Evolutionary conservation across 1,284 basidiomycete genomes (phyloP), one percentile per base, ranked within the genome.

Genomic region (Peniophora sp.): DNA sequence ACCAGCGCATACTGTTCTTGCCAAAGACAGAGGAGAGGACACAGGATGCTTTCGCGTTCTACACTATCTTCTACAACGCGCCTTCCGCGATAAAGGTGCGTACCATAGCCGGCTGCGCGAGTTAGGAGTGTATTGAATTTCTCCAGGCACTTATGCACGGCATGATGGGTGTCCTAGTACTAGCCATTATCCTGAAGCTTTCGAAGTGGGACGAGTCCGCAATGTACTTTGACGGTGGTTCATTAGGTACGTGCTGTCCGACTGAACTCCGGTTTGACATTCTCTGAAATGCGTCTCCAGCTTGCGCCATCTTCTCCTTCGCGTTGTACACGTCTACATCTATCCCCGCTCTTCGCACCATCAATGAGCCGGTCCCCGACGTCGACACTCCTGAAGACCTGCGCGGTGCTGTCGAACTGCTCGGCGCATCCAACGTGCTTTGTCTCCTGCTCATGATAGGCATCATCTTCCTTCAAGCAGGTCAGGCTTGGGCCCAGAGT

Each of bases 201-300:
- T 75, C 88, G 67, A 78, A 74, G 56, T 95, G 92, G 90, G 83
- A 84, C 64, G 92, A 95, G 61, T 90, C 86, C 59, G 92, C 92
- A 14, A 79, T 93, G 70, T 92, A 90, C 72, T 96, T 96, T 64
- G 92, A 95, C 66, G 92, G 92, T 36, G 83, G 85, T 24, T 83
- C 81, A 57, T 69, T 94, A 54, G 88, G 91, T 92, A 58, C 60
- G 75, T 54, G 44, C 48, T 45, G 8, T 8, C n/a, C 22, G 17
- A 45, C 22, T 45, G 20, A 20, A 16, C 27, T 32, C 47, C 27
- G 41, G 45, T 44, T n/a, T n/a, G n/a, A n/a, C n/a, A n/a, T n/a
- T 45, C 39, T 49, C 25, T 45, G 25, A 14, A 46, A 19, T 45
- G 48, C 24, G 45, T 50, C 48, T 43, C 38, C 9, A 24, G 41